Base-by-base conservation (phyloP, 2,329 filamentous ascomycete genomes). In the Sclerotinia minor region DNA sequence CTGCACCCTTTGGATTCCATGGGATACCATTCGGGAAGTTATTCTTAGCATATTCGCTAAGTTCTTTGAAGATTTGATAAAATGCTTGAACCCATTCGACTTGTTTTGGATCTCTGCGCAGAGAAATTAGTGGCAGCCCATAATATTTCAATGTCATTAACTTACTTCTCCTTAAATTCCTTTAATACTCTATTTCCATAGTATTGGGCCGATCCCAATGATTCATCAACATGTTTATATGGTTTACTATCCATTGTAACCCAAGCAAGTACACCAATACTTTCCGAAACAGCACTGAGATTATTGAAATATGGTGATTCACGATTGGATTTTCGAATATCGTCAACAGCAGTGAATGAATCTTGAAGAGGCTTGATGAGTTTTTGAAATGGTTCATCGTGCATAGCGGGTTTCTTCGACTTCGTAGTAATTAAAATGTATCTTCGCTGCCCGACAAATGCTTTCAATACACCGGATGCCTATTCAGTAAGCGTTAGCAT, bases 171-270 rank as follows among this genome's bases (percentile, higher is more conserved):
- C 80, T 96, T 97, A 79, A 91, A 89, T 74, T 96, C 91, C 80
- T 93, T 96, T 73, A 98, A 82, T 49, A 99, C 92, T 74, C 94
- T 88, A 82, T 99, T 98, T 45, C 95, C 95, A 75, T 92, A 97
- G 81, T 96, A 96, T 78, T 98, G 90, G 52, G 94, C 92, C 63
- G 92, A 90, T 41, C 89, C 89, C 26, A 96, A 83, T 69, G 89
- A 89, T 73, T 97, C 94, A 58, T 89, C 89, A 58, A 98, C 90
- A 75, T 94, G 92, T 76, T 95, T 94, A 71, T 86, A 89, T 2
- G 95, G 95, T 77, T 92, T 93, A 71, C 82, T 85, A 64, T 96
- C 91, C 60, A 95, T 87, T 0, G 90, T 91, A 68, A 98, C 91
- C 95, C 95, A 99, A 45, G 91, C 92, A 68, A 99, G 82, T 50